Conservation (phyloP, 495 filamentous ascomycete genomes). For the Trichodelitschia bisporula region DNA sequence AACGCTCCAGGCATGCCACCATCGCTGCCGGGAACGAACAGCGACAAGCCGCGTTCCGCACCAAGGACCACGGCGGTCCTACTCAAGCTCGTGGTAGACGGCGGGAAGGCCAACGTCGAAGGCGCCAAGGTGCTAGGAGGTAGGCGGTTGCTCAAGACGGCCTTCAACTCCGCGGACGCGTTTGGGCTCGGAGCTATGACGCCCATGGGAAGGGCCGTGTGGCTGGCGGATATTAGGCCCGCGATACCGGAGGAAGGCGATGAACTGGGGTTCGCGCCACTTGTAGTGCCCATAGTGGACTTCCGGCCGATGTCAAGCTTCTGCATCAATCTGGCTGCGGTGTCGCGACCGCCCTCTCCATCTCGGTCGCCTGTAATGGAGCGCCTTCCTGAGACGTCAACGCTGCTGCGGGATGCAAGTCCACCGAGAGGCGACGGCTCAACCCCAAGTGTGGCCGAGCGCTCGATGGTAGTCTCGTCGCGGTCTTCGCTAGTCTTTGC, state of each 20-base stretch:
- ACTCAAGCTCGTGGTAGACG: conserved; percentile 68
- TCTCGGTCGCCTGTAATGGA: no score
- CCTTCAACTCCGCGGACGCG: conserved; percentile 13
- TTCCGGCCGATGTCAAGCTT: conserved; percentile 81
- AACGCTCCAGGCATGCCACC: conserved; percentile 58
- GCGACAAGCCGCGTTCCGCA: conserved; percentile 35
- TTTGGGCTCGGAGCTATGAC: conserved; percentile 13
- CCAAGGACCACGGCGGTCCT: conserved; percentile 64
- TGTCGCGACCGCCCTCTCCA: conserved; percentile 37
- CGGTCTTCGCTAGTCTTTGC: conserved; percentile 36
- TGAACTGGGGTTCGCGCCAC: conserved; percentile 7
- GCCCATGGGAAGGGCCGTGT: conserved; percentile 38
- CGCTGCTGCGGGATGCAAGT: conserved; percentile 34
- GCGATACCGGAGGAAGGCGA: conserved; percentile 33
- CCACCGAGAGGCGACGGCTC: conserved; percentile 9
- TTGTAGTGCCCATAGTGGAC: conserved; percentile 24
- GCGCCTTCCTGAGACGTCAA: conserved; percentile 35
- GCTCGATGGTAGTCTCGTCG: conserved; percentile 25
- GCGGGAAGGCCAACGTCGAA: conserved; percentile 58
- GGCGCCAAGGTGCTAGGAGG: conserved; percentile 51
- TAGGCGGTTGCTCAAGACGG: conserved; percentile 13
- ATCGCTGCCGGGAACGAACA: conserved; percentile 28
- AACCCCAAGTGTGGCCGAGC: conserved; percentile 37
- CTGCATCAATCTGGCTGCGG: conserved; percentile 69
- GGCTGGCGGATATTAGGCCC: conserved; percentile 65